Evolutionary conservation across 2,329 filamentous ascomycete species (phyloP).

Genomic region (Trichothecium roseum): DNA sequence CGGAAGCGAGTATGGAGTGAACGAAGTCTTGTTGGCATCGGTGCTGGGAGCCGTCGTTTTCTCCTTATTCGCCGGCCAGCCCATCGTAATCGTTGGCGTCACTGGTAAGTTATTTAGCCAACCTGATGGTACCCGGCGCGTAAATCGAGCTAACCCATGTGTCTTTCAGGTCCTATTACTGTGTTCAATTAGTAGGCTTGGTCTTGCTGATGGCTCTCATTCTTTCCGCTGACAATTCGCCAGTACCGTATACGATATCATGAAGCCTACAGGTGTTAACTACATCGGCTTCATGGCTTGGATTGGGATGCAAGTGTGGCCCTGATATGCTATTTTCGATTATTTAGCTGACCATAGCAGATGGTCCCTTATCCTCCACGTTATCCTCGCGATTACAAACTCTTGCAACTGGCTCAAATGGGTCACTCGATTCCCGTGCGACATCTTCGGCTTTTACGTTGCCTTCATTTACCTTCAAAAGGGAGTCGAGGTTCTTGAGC

Average conservation of each 20-base stretch:
- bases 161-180: constrained; percentile 61
- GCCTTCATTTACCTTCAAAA: constrained; percentile 89
- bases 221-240: too few relatives aligned
- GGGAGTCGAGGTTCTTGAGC: constrained; percentile 73
- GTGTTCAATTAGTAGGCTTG: constrained; percentile 71
- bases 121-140: background rate
- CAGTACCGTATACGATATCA: constrained; percentile 80
- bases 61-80: constrained; percentile 68
- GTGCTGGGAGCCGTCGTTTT: constrained; percentile 79
- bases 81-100: constrained; percentile 82
- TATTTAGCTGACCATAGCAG: constrained; percentile 23
- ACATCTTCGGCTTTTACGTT: constrained; percentile 91
- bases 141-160: constrained; percentile 4
- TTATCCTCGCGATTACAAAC: constrained; percentile 73
- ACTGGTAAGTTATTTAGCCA: constrained; percentile 43
- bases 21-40: constrained; percentile 80
- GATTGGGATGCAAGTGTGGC: constrained; percentile 60
- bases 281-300: constrained; percentile 88
- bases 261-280: constrained; percentile 63
- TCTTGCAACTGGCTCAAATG: constrained; percentile 82
- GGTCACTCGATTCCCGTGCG: constrained; percentile 84
- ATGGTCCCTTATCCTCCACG: constrained; percentile 79
- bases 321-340: background rate
- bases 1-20: constrained; percentile 74
- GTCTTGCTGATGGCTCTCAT: constrained; percentile 3